Percentiles rank a stretch among this genome's conserved stretches.
Conservation (phyloP, 495 filamentous ascomycete genomes). For the Endocarpon pusillum region DNA sequence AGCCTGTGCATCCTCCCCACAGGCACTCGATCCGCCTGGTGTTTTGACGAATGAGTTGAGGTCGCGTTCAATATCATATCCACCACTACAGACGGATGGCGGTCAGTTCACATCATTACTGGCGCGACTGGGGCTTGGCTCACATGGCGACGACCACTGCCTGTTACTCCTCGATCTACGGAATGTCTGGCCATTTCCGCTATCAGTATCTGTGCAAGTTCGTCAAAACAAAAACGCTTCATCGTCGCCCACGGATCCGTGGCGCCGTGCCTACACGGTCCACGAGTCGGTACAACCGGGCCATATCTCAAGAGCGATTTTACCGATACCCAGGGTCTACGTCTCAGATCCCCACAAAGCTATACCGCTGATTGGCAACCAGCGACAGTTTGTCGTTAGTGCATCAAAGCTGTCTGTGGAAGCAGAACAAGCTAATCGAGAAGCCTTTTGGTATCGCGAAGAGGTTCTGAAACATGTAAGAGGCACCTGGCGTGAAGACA, state of each 20-base stretch:
- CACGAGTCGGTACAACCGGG: constrained; percentile 55
- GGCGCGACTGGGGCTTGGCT: constrained; percentile 21
- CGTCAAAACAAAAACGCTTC: constrained; percentile 16
- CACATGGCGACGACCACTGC: constrained; percentile 47
- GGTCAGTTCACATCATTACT: constrained; percentile 24
- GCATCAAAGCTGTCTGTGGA: constrained; percentile 61
- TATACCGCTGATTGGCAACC: constrained; percentile 55
- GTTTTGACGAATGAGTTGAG: too few relatives aligned
- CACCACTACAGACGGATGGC: constrained; percentile 7
- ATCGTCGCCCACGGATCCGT: constrained; percentile 2
- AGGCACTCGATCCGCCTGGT: neutral
- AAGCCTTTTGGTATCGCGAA: constrained; percentile 87
- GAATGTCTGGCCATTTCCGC: constrained; percentile 69
- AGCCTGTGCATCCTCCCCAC: neutral
- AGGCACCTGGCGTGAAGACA: constrained; percentile 53
- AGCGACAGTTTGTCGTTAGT: constrained; percentile 80
- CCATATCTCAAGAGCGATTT: constrained; percentile 56
- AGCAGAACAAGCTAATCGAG: constrained; percentile 56
- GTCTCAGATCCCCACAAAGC: constrained; percentile 57
- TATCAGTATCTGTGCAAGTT: constrained; percentile 40
- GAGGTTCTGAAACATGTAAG: constrained; percentile 54
- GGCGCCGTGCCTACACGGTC: constrained; percentile 25
- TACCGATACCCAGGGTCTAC: constrained; percentile 61
- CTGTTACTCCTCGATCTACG: constrained; percentile 68
- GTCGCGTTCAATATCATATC: neutral